Evolutionary conservation across 495 filamentous ascomycete genomes (phyloP).

Genomic region (Trichoderma erinaceum): DNA sequence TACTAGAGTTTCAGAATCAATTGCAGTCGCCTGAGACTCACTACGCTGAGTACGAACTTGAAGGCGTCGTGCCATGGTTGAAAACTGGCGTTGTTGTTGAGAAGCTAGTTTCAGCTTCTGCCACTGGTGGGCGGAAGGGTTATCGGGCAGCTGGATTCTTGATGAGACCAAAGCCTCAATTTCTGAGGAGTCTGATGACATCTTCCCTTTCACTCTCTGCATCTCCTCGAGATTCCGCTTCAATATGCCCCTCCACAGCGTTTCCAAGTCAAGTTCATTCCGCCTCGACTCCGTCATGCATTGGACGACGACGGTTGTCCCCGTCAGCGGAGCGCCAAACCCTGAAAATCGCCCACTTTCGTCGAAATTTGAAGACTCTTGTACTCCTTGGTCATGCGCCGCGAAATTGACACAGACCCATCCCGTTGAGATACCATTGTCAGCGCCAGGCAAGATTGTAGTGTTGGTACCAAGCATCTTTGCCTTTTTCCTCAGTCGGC

Average conservation of each 20-base stretch:
- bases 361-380: conserved; percentile 36
- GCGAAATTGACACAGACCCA: conserved; percentile 96
- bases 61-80: conserved; percentile 15
- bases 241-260: conserved; percentile 56
- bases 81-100: conserved; percentile 33
- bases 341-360: conserved; percentile 55
- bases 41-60: conserved; percentile 10
- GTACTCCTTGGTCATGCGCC: conserved; percentile 46
- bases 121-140: not conserved
- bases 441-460: conserved; percentile 38
- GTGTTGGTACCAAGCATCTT: conserved; percentile 59
- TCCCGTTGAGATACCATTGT: conserved; percentile 82
- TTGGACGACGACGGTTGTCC: conserved; percentile 69
- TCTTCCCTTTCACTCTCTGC: conserved; percentile 7
- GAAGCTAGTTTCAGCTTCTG: conserved; percentile 7
- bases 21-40: conserved; percentile 18
- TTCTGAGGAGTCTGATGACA: not conserved
- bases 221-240: conserved; percentile 21
- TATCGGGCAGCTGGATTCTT: conserved; percentile 2
- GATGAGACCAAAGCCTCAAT: not conserved
- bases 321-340: conserved; percentile 60
- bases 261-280: conserved; percentile 75
- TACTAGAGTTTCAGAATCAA: conserved; percentile 3
- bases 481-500: conserved; percentile 70
- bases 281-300: conserved; percentile 84